Evolutionary conservation across 495 filamentous ascomycete genomes (phyloP), one percentile per base, ranked within the genome.

Genomic region (Lophiostoma macrostomum): DNA sequence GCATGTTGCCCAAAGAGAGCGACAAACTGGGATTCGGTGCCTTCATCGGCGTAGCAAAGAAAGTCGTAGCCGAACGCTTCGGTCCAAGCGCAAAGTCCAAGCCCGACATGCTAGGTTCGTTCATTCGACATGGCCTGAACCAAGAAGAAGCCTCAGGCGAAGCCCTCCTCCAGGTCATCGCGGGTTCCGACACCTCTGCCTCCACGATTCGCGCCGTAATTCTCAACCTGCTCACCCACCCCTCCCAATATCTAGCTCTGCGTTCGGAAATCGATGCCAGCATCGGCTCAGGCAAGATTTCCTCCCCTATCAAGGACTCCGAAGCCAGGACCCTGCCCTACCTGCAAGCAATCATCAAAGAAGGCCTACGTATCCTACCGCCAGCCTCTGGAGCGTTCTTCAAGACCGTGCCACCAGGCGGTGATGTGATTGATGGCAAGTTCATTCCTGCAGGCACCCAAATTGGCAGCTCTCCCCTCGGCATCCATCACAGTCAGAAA

Each of bases 31-130:
- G 47, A 13, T 52, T 58, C 40, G 54, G 47, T n/a, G 39, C 40
- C 28, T 52, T 56, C 19, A 50, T 57, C 14, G 37, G 24, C 4
- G 48, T 51, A 22, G 47, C 54, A 24, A 49, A 40, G 6, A 51
- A 46, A 31, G 34, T 43, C n/a, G 38, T 58, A 12, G 54, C 37
- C 44, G 20, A 37, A 5, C 54, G 54, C 10, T 30, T 51, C 29
- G 38, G 32, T 27, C 55, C 39, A 20, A 45, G 58, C 2, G 45
- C 55, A n/a, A 55, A 65, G 13, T 20, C 62, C 24, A 43, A 58
- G 20, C 59, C 58, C 14, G 68, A 70, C 32, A 72, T 71, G 67
- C 53, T 71, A 6, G 66, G 58, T 16, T 69, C 70, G 13, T 72
- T 70, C 49, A 64, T 71, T 29, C 64, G 67, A 20, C 67, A 71